Percentiles rank a stretch among this genome's conserved stretches.
Evolutionary conservation across 1,284 basidiomycete species (phyloP).

Genomic region (Phellopilus nigrolimitatus): DNA sequence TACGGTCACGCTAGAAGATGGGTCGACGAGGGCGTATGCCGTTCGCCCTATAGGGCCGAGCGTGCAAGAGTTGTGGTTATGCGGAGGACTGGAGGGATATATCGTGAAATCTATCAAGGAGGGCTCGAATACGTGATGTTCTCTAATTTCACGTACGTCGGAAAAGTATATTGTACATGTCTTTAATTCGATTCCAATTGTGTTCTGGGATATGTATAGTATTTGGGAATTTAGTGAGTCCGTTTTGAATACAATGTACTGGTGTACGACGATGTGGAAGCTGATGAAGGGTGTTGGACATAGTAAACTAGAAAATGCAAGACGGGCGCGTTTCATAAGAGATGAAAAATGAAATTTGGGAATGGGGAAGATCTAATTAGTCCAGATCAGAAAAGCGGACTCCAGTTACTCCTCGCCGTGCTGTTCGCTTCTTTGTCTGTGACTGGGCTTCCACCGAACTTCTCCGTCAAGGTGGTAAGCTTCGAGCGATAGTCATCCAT

Average conservation of each 20-base stretch:
- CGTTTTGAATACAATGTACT: not conserved
- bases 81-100: conserved; percentile 76
- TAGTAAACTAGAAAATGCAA: too few relatives aligned
- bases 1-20: conserved; percentile 41
- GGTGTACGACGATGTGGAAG: too few relatives aligned
- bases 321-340: not conserved
- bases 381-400: conserved; percentile 17
- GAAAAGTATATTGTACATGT: conserved; percentile 13
- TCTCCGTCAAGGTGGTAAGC: conserved; percentile 62
- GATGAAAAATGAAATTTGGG: not conserved
- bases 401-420: conserved; percentile 10
- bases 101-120: conserved; percentile 65
- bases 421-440: conserved; percentile 26
- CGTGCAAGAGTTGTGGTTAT: conserved; percentile 90
- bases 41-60: conserved; percentile 80
- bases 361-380: not conserved
- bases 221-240: not conserved
- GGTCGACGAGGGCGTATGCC: conserved; percentile 52
- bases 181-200: not conserved
- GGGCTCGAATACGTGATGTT: conserved; percentile 22
- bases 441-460: conserved; percentile 33
- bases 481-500: conserved; percentile 86
- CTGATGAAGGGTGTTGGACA: too few relatives aligned
- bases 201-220: not conserved
- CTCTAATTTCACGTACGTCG: not conserved